Percentiles rank a stretch among this genome's conserved stretches.
Evolutionary conservation across 225 moss, liverwort and hornwort species (phyloP).

Genomic region (Bryoerythrophyllum caledonicum): DNA sequence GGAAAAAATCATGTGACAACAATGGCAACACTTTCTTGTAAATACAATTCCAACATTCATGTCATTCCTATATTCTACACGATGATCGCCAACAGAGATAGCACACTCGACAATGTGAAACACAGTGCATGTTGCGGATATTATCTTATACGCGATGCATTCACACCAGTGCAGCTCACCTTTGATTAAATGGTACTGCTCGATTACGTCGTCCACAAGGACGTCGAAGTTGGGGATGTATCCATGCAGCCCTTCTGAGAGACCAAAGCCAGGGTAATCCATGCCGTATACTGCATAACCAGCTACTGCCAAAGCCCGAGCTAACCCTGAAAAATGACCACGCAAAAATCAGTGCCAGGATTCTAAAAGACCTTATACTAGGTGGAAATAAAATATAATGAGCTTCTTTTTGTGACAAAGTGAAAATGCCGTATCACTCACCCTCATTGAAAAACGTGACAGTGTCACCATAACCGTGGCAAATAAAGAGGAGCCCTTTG

Average conservation of each 20-base stretch:
- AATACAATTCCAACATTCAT: too few species aligned
- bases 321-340: constrained; percentile 54
- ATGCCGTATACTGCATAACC: constrained; percentile 85
- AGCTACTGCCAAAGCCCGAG: constrained; percentile 70
- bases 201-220: constrained; percentile 74
- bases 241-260: constrained; percentile 88
- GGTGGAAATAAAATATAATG: background rate
- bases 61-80: too few species aligned
- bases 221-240: constrained; percentile 75
- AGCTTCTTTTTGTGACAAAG: background rate
- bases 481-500: constrained; percentile 75
- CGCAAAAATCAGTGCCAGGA: background rate
- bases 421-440: constrained; percentile 23
- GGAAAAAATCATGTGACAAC: too few species aligned
- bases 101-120: background rate
- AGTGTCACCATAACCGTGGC: constrained; percentile 96
- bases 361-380: background rate
- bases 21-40: too few species aligned
- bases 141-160: background rate
- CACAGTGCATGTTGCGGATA: too few species aligned
- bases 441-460: constrained; percentile 92
- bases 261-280: constrained; percentile 95
- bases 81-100: background rate
- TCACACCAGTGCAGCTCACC: constrained; percentile 27
- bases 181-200: constrained; percentile 69